A percentile compares a stretch with the other conserved stretches of the same genome.
Conservation (phyloP, 2,329 filamentous ascomycete species). For the Fusarium sororula region DNA sequence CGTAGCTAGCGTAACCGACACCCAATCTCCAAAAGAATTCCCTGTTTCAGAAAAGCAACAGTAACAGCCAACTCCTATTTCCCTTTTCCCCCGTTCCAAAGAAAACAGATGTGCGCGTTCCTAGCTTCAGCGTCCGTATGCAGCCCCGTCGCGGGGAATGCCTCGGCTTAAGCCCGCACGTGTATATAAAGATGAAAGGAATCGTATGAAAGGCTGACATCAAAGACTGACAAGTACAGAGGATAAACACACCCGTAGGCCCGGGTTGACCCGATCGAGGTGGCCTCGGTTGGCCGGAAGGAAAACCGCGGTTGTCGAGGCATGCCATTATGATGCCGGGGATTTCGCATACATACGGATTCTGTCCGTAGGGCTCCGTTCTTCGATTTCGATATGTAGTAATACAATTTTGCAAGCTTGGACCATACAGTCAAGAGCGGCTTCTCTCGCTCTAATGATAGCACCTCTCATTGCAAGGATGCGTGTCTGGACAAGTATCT, state of each 20-base stretch:
- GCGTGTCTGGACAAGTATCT: background rate
- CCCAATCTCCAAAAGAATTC: slow-evolving; percentile 22
- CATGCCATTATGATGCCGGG: slow-evolving; percentile 7
- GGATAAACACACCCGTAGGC: slow-evolving; percentile 21
- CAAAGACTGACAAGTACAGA: background rate
- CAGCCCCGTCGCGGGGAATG: background rate
- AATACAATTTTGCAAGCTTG: slow-evolving; percentile 16
- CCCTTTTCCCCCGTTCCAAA: slow-evolving; percentile 4
- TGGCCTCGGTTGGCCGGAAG: slow-evolving; percentile 39
- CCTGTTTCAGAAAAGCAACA: slow-evolving; percentile 16
- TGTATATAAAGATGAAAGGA: slow-evolving; percentile 16
- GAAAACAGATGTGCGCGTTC: background rate
- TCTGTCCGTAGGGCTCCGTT: slow-evolving; percentile 10
- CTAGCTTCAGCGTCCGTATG: background rate
- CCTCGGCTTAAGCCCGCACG: slow-evolving; percentile 37
- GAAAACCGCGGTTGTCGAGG: slow-evolving; percentile 28
- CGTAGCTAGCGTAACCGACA: slow-evolving; percentile 27
- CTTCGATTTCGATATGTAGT: slow-evolving; percentile 17
- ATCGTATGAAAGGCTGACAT: background rate
- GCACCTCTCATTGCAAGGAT: background rate
- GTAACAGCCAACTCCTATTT: slow-evolving; percentile 15
- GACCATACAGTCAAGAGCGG: slow-evolving; percentile 1
- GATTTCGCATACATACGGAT: slow-evolving; percentile 20
- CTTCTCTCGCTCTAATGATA: slow-evolving; percentile 3
- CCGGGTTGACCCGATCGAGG: slow-evolving; percentile 37